phyloP scores from a whole-genome alignment of 352 stramenopile species.

The Phytophthora agathidicida region DNA sequence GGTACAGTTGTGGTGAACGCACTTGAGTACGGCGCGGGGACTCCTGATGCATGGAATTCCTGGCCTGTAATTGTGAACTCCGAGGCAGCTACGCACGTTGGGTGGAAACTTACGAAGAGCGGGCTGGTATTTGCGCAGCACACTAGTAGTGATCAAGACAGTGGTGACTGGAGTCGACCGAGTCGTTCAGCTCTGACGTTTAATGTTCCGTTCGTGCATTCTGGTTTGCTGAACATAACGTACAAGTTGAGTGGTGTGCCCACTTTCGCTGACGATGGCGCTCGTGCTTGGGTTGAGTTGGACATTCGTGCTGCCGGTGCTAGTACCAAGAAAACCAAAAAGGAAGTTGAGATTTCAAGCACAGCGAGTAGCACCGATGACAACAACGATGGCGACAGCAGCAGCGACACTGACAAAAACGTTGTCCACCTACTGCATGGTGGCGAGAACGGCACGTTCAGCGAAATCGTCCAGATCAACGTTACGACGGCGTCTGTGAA shows the following conservation, averaged over 20 bases:
- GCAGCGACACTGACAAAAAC: slow-evolving; percentile 29
- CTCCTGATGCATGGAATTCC: slow-evolving; percentile 55
- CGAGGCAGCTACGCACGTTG: slow-evolving; percentile 36
- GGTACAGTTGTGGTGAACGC: slow-evolving; percentile 63
- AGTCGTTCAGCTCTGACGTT: slow-evolving; percentile 59
- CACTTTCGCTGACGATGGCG: slow-evolving; percentile 62
- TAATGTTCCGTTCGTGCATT: slow-evolving; percentile 59
- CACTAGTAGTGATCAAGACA: slow-evolving; percentile 28
- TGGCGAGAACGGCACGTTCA: slow-evolving; percentile 71
- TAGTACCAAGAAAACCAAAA: slow-evolving; percentile 21
- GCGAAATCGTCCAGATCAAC: slow-evolving; percentile 57
- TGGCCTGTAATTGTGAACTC: slow-evolving; percentile 69
- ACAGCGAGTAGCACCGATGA: slow-evolving; percentile 11
- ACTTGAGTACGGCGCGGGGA: slow-evolving; percentile 55
- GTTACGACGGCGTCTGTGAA: slow-evolving; percentile 50
- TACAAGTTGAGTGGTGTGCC: slow-evolving; percentile 69
- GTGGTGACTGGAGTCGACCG: slow-evolving; percentile 26
- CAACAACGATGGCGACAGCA: slow-evolving; percentile 2
- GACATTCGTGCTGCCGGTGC: slow-evolving; percentile 42
- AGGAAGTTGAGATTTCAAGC: slow-evolving; percentile 15
- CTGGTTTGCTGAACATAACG: slow-evolving; percentile 64
- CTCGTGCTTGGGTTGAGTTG: slow-evolving; percentile 74
- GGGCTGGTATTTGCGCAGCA: slow-evolving; percentile 54
- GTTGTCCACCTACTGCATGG: slow-evolving; percentile 66
- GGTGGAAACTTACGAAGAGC: slow-evolving; percentile 75